A percentile compares a stretch with the other conserved stretches of the same genome.
Conservation (phyloP, 2,329 filamentous ascomycete species). For the Shiraia sp. region DNA sequence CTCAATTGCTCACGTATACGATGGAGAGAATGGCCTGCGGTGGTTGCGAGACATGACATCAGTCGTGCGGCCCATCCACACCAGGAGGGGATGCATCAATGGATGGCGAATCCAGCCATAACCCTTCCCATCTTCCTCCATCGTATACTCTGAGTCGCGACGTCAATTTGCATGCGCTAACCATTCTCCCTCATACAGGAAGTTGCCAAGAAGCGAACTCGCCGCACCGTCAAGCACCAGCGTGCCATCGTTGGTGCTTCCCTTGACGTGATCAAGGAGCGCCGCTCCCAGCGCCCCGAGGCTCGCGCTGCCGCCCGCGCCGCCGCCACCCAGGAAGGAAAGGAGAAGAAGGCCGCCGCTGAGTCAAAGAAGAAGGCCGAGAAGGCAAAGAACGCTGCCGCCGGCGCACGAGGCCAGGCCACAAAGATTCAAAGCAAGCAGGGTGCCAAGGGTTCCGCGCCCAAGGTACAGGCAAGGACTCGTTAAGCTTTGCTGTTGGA, state of each 20-base stretch:
- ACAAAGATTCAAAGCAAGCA: slow-evolving; percentile 91
- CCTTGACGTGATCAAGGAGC: slow-evolving; percentile 99
- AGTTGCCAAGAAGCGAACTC: slow-evolving; percentile 99
- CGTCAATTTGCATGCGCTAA: slow-evolving; percentile 19
- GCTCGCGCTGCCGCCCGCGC: slow-evolving; percentile 88
- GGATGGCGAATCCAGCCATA: neutral
- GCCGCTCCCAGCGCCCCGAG: slow-evolving; percentile 91
- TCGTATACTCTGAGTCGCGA: neutral
- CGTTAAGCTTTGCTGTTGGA: slow-evolving; percentile 64
- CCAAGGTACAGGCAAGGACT: slow-evolving; percentile 83
- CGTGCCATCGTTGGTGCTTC: slow-evolving; percentile 98
- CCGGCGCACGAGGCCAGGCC: slow-evolving; percentile 75
- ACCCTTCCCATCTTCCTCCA: neutral
- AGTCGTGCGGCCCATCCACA: too few relatives aligned
- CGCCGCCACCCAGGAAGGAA: slow-evolving; percentile 92
- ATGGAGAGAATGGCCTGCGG: slow-evolving; percentile 4
- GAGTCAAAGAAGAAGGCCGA: slow-evolving; percentile 97
- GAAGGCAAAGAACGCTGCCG: slow-evolving; percentile 91
- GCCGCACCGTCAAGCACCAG: slow-evolving; percentile 97
- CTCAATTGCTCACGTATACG: slow-evolving; percentile 5
- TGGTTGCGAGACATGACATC: slow-evolving; percentile 25
- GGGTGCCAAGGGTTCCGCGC: slow-evolving; percentile 86
- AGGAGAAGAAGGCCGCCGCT: slow-evolving; percentile 93
- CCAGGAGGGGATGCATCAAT: slow-evolving; percentile 5
- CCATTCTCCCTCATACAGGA: slow-evolving; percentile 66